Percentiles rank a stretch among this genome's conserved stretches.
Conservation (phyloP, 75 land plant genomes). For the Pinus tabuliformis region DNA sequence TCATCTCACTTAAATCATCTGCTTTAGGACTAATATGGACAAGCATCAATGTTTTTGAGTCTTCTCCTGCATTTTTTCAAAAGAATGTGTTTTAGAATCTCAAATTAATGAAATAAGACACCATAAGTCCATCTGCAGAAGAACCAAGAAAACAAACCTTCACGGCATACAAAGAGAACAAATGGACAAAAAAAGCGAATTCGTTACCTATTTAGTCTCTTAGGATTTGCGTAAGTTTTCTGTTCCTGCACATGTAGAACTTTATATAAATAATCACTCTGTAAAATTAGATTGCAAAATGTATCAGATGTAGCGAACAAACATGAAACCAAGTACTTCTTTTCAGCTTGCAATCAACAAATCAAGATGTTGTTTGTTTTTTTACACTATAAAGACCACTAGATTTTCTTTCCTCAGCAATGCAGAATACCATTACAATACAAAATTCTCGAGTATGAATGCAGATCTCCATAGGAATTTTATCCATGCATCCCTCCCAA, state of each 20-base stretch:
- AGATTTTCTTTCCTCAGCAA: not conserved
- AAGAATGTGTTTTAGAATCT: not conserved
- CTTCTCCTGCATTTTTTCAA: constrained; percentile 29
- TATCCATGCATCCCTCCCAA: too few species aligned
- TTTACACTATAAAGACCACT: not conserved
- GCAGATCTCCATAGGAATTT: too few species aligned
- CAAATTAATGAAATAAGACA: not conserved
- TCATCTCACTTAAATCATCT: constrained; percentile 48
- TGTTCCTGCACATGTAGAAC: constrained; percentile 44
- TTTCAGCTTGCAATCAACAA: not conserved
- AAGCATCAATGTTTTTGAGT: constrained; percentile 61
- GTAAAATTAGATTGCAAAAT: not conserved
- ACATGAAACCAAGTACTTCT: not conserved
- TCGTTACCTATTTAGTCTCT: constrained; percentile 54
- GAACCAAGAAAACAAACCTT: not conserved
- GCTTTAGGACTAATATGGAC: constrained; percentile 68
- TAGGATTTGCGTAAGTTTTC: constrained; percentile 73
- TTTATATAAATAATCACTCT: not conserved
- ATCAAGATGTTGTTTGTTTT: not conserved
- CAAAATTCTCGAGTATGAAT: too few species aligned
- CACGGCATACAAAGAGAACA: not conserved
- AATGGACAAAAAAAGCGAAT: not conserved
- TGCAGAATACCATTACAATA: too few species aligned
- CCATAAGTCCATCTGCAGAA: not conserved
- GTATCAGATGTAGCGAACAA: not conserved